Conservation (phyloP, 441 rosid species). For the Gossypium schwendimanii region DNA sequence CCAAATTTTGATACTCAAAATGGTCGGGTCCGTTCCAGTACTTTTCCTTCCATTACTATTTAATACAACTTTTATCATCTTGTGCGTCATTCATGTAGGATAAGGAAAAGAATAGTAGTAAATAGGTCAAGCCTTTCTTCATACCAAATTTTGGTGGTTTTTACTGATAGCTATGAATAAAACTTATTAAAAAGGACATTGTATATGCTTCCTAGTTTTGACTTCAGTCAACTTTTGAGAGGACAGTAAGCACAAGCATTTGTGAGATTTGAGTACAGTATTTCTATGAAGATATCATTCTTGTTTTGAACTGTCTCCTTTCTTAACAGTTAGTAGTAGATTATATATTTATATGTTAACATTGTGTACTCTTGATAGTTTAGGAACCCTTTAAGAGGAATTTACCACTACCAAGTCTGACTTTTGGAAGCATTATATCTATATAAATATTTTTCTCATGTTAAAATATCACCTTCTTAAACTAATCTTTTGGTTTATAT, state of each 20-base stretch:
- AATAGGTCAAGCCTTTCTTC: background rate
- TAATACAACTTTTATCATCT: background rate
- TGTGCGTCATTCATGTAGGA: background rate
- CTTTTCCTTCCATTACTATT: background rate
- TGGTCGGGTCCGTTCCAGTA: background rate
- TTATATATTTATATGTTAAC: background rate
- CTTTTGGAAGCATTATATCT: conserved; percentile 1
- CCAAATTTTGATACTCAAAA: background rate
- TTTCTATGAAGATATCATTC: background rate
- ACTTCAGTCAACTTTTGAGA: background rate
- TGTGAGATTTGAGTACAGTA: conserved; percentile 1
- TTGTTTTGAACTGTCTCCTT: background rate
- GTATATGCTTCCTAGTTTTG: conserved; percentile 1
- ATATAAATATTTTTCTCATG: background rate
- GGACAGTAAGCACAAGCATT: background rate
- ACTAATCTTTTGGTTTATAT: background rate
- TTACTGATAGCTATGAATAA: conserved; percentile 2
- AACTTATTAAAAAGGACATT: background rate
- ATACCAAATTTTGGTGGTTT: background rate
- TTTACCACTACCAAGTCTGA: background rate
- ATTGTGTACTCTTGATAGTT: background rate
- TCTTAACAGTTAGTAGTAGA: background rate
- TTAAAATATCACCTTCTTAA: background rate
- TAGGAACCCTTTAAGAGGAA: background rate
- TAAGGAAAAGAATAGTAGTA: background rate